Conservation (phyloP, 768 basidiomycete species). For the Collybia nuda region DNA sequence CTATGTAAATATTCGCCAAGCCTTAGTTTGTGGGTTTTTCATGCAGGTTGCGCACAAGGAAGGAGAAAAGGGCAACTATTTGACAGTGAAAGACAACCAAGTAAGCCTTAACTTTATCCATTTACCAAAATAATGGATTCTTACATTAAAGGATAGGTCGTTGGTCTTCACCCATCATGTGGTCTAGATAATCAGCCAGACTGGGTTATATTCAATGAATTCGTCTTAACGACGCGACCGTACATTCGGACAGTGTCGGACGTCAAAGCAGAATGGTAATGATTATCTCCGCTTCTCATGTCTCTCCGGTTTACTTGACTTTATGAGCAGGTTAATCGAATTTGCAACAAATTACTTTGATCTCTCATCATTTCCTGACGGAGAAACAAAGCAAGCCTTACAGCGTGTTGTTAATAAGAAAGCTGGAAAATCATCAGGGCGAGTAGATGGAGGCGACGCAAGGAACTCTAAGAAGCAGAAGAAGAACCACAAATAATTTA, state of each 20-base stretch:
- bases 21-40: conserved; percentile 91
- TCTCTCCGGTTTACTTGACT: background rate
- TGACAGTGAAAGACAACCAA: conserved; percentile 96
- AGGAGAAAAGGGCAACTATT: conserved; percentile 83
- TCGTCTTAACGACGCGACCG: conserved; percentile 84
- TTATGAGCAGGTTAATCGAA: conserved; percentile 34
- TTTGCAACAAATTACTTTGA: conserved; percentile 66
- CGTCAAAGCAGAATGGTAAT: conserved; percentile 82
- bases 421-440: conserved; percentile 35
- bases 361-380: conserved; percentile 56
- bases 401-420: conserved; percentile 55
- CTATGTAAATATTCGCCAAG: conserved; percentile 74
- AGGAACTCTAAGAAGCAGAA: conserved; percentile 33
- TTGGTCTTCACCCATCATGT: conserved; percentile 82
- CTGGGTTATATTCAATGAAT: conserved; percentile 94
- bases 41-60: conserved; percentile 98
- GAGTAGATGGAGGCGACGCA: conserved; percentile 22
- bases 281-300: conserved; percentile 5
- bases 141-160: conserved; percentile 42
- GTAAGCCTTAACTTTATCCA: conserved; percentile 31
- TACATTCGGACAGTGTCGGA: conserved; percentile 94
- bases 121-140: background rate
- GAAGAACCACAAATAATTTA: conserved; percentile 13
- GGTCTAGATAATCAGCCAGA: conserved; percentile 86
- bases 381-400: conserved; percentile 69